Evolutionary conservation across 2,329 filamentous ascomycete genomes (phyloP).

Genomic region (Trichoderma sp.): DNA sequence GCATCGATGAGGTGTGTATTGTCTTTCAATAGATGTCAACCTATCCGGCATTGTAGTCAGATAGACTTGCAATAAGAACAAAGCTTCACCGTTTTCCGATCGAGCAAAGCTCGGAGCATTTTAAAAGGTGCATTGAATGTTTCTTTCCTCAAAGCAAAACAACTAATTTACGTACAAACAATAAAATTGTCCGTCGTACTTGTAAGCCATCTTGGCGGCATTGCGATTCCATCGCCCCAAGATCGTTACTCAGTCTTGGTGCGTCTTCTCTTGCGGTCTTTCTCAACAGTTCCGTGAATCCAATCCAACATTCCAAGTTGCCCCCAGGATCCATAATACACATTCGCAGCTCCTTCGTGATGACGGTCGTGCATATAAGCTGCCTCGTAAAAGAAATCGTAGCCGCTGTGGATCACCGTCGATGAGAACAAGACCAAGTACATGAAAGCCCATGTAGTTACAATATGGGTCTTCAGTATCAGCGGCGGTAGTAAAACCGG

Average conservation of each 20-base stretch:
- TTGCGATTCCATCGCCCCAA: neutral
- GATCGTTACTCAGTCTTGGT: slow-evolving; percentile 13
- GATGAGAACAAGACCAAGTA: slow-evolving; percentile 48
- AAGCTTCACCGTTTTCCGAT: neutral
- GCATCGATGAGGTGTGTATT: too few species aligned
- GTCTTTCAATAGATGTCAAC: neutral
- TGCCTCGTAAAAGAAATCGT: slow-evolving; percentile 49
- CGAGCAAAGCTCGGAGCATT: neutral
- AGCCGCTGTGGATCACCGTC: slow-evolving; percentile 57
- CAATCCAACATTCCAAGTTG: slow-evolving; percentile 52
- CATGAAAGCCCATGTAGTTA: slow-evolving; percentile 52
- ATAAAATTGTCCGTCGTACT: neutral
- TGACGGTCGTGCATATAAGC: slow-evolving; percentile 55
- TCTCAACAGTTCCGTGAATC: slow-evolving; percentile 49
- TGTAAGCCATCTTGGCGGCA: neutral
- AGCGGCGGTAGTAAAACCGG: slow-evolving; percentile 50
- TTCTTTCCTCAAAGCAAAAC: neutral
- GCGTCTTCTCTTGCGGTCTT: slow-evolving; percentile 1
- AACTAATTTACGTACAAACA: neutral
- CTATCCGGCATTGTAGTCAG: neutral
- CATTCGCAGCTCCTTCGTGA: slow-evolving; percentile 53
- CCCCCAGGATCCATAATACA: slow-evolving; percentile 46
- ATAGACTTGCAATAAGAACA: neutral
- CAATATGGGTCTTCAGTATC: slow-evolving; percentile 45
- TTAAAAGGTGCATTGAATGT: neutral